Conservation (phyloP, 1,139 yeast species). For the Magnusiomyces tetraspermus region DNA sequence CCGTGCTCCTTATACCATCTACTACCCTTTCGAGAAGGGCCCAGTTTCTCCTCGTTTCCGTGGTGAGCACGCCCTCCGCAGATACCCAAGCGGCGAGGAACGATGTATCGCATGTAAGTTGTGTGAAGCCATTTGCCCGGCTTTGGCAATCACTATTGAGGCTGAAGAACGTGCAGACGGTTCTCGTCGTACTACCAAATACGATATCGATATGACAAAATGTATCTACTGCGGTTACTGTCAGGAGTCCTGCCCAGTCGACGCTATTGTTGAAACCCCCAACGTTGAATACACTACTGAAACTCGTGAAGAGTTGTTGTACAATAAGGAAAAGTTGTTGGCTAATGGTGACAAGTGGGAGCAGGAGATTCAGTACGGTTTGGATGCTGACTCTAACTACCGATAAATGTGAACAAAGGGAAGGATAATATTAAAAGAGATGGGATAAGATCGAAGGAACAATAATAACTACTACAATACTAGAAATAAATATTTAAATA, state of each 20-base stretch:
- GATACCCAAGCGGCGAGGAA: slow-evolving; percentile 89
- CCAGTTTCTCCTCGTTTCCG: slow-evolving; percentile 85
- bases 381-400: slow-evolving; percentile 86
- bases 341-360: slow-evolving; percentile 94
- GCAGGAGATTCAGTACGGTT: slow-evolving; percentile 79
- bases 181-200: slow-evolving; percentile 78
- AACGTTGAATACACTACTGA: slow-evolving; percentile 80
- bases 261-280: slow-evolving; percentile 87
- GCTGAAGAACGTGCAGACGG: slow-evolving; percentile 91
- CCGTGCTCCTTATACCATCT: slow-evolving; percentile 81
- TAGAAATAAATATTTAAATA: too few species aligned
- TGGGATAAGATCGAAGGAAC: too few species aligned
- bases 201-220: slow-evolving; percentile 90
- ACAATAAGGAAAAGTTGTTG: slow-evolving; percentile 79
- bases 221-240: slow-evolving; percentile 91
- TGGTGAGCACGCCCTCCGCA: slow-evolving; percentile 86
- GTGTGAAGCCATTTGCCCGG: slow-evolving; percentile 91
- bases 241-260: slow-evolving; percentile 91
- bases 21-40: slow-evolving; percentile 86
- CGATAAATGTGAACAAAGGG: slow-evolving; percentile 43
- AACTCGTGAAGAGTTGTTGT: slow-evolving; percentile 80
- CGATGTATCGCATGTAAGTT: slow-evolving; percentile 86
- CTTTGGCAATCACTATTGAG: slow-evolving; percentile 87
- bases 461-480: too few species aligned
- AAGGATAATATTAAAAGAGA: background rate